A percentile compares a stretch with the other conserved stretches of the same genome.
Conservation (phyloP, 305 asterid species). For the Petunia hybrid region DNA sequence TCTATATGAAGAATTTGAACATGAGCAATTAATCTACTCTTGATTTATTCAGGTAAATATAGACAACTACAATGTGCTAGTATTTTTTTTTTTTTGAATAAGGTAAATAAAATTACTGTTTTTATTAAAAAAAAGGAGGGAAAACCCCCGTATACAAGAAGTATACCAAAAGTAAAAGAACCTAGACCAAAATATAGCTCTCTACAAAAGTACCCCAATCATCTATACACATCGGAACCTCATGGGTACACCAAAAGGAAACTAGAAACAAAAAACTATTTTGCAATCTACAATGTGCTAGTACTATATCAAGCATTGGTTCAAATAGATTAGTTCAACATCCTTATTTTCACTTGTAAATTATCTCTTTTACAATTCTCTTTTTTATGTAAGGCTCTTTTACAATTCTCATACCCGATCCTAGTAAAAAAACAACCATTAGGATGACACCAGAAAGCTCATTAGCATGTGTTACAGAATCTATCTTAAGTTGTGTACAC, state of each 20-base stretch:
- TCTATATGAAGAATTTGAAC: too few relatives aligned
- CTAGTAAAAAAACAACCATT: slow-evolving; percentile 1
- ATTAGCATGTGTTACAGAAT: neutral
- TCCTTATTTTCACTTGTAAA: slow-evolving; percentile 7
- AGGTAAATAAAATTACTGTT: too few relatives aligned
- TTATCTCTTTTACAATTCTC: neutral
- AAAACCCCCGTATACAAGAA: too few relatives aligned
- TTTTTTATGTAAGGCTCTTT: neutral
- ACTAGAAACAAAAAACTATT: too few relatives aligned
- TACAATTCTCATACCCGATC: neutral
- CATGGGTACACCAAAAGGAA: too few relatives aligned
- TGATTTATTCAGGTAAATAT: neutral
- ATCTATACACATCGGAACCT: too few relatives aligned
- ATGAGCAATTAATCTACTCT: neutral
- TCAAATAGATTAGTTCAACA: neutral
- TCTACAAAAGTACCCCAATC: too few relatives aligned
- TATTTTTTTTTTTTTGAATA: neutral
- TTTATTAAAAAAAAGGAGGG: too few relatives aligned
- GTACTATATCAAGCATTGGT: neutral
- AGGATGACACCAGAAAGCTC: neutral
- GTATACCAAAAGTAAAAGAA: too few relatives aligned
- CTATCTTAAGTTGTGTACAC: neutral
- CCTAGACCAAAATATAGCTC: too few relatives aligned
- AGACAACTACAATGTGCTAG: neutral
- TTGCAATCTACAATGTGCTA: neutral